Evolutionary conservation across 1,139 yeast genomes (phyloP).

Genomic region (Geotrichum cucujoidarum): DNA sequence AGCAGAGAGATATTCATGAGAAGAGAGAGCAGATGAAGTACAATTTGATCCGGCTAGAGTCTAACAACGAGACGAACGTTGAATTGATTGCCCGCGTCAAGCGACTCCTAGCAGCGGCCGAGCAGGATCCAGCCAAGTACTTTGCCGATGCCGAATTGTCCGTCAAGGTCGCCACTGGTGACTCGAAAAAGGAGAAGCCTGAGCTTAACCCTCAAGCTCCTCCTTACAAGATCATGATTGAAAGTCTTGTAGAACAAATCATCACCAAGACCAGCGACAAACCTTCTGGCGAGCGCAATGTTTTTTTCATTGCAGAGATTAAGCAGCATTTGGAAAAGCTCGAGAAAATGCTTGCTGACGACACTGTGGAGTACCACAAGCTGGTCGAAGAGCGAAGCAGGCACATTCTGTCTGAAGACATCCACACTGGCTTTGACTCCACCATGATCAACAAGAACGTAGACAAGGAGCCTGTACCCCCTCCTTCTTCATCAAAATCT

Average conservation of each 20-base stretch:
- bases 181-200: constrained; percentile 30
- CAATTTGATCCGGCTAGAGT: constrained; percentile 68
- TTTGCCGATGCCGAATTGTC: constrained; percentile 12
- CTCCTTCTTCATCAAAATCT: constrained; percentile 19
- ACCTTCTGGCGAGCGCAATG: constrained; percentile 44
- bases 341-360: constrained; percentile 45
- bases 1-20: constrained; percentile 95
- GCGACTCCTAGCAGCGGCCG: constrained; percentile 43
- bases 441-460: constrained; percentile 64
- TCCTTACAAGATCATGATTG: constrained; percentile 87
- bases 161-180: constrained; percentile 26
- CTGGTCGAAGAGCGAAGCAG: constrained; percentile 64
- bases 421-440: constrained; percentile 90
- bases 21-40: constrained; percentile 74
- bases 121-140: constrained; percentile 5
- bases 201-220: constrained; percentile 46
- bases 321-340: constrained; percentile 36
- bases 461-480: constrained; percentile 23
- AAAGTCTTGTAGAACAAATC: constrained; percentile 72
- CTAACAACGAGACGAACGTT: constrained; percentile 72
- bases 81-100: constrained; percentile 72
- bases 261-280: constrained; percentile 54
- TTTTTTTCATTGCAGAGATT: constrained; percentile 31
- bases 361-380: constrained; percentile 61
- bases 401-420: constrained; percentile 84